A percentile compares a stretch with the other conserved stretches of the same genome.
These are phyloP conservation scores for Allomyces macrogynus DNA, from an alignment of 192 early-diverging fungal genomes.

Conservation along the genomic window DNA sequence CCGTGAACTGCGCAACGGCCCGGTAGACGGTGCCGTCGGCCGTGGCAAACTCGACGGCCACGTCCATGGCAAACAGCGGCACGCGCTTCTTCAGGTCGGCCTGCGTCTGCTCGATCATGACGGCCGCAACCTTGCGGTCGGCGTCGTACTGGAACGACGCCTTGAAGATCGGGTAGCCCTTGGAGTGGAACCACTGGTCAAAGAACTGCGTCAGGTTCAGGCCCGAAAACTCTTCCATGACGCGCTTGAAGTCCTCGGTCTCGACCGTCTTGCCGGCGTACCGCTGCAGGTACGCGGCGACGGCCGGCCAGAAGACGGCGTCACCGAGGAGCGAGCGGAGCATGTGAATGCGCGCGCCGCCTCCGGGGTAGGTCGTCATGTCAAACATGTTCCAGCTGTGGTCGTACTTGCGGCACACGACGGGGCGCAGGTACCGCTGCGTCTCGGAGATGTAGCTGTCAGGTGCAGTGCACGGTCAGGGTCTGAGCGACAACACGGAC, in stretches of 20 bases:
- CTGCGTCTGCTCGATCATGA: constrained; percentile 28
- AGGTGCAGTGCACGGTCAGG: neutral
- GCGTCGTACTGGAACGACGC: constrained; percentile 31
- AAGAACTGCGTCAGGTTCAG: constrained; percentile 38
- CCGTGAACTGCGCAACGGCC: constrained; percentile 12
- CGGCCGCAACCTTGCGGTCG: constrained; percentile 33
- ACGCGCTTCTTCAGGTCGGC: constrained; percentile 10
- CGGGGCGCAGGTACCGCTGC: constrained; percentile 17
- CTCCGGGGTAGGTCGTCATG: constrained; percentile 28
- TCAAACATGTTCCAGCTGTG: constrained; percentile 30
- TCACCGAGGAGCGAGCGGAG: constrained; percentile 22
- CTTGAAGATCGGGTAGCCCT: constrained; percentile 33
- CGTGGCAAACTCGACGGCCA: constrained; percentile 22
- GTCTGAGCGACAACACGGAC: constrained; percentile 6
- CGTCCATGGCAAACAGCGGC: constrained; percentile 18
- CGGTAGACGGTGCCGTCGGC: constrained; percentile 14
- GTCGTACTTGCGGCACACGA: constrained; percentile 25
- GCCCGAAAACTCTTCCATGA: constrained; percentile 26
- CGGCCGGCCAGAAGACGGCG: constrained; percentile 24
- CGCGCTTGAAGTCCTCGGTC: constrained; percentile 28
- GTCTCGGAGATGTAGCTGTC: constrained; percentile 11
- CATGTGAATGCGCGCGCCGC: constrained; percentile 28
- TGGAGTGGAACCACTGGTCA: constrained; percentile 46
- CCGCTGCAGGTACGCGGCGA: constrained; percentile 18
- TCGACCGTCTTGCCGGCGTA: constrained; percentile 19